Conservation (phyloP, 352 stramenopile genomes). For the Globisporangium orthogonon region DNA sequence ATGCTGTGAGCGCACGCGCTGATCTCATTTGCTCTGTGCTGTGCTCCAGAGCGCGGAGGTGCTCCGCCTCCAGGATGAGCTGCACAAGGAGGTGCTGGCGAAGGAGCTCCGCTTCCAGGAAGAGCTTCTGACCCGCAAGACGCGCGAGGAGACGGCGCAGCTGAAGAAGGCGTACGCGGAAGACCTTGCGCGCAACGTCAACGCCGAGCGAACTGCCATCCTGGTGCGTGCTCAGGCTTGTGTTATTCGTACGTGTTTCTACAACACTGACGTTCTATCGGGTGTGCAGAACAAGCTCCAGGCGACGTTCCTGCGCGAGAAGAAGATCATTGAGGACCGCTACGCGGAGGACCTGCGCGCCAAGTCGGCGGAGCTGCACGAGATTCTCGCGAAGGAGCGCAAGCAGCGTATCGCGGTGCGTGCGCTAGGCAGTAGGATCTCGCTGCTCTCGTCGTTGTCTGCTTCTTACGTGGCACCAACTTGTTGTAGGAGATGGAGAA, state of each 20-base stretch:
- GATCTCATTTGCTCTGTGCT: not conserved
- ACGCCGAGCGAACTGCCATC: constrained; percentile 43
- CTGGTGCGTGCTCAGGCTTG: constrained; percentile 13
- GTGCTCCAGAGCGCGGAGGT: constrained; percentile 36
- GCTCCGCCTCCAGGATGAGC: constrained; percentile 50
- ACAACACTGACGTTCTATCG: no score
- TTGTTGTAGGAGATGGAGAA: constrained; percentile 39
- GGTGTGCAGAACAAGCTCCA: constrained; percentile 36
- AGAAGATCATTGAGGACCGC: constrained; percentile 54
- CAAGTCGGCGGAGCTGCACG: constrained; percentile 53
- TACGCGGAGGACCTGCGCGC: constrained; percentile 35
- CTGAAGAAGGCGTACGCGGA: constrained; percentile 65
- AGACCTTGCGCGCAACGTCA: constrained; percentile 53
- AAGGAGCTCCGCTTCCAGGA: constrained; percentile 72
- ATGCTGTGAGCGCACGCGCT: not conserved
- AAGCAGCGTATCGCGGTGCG: constrained; percentile 41
- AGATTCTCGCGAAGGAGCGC: constrained; percentile 52
- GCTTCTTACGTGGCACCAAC: no score
- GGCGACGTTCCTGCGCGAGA: constrained; percentile 50
- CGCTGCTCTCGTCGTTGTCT: no score
- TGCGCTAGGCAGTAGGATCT: not conserved
- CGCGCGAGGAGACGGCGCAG: constrained; percentile 49
- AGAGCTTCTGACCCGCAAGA: constrained; percentile 52
- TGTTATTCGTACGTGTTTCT: no score
- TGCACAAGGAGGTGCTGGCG: constrained; percentile 73